Percentiles rank a stretch among this genome's conserved stretches.
These are phyloP conservation scores for Phialocephala subalpina DNA, from an alignment of 2,329 filamentous ascomycete species.

Conservation along the genomic window DNA sequence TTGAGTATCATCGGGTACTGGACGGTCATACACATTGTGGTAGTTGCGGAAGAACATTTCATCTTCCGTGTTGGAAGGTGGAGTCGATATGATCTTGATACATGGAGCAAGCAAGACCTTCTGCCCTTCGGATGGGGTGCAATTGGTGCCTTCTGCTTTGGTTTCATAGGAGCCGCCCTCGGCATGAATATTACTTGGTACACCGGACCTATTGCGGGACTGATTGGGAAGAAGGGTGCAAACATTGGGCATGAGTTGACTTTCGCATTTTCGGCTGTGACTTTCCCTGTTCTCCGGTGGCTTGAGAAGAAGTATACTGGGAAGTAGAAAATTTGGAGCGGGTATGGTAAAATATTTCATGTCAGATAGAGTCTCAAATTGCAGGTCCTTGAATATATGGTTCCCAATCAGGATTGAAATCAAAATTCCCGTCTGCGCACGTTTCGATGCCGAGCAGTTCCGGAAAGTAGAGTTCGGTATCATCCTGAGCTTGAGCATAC, in stretches of 20 bases:
- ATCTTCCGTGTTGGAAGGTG: slow-evolving; percentile 64
- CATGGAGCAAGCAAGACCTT: slow-evolving; percentile 62
- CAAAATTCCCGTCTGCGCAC: slow-evolving; percentile 40
- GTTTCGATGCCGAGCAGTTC: slow-evolving; percentile 45
- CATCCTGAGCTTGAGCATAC: slow-evolving; percentile 15
- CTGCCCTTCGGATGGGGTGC: slow-evolving; percentile 70
- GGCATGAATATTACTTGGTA: slow-evolving; percentile 75
- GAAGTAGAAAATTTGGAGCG: slow-evolving; percentile 13
- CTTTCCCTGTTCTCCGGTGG: slow-evolving; percentile 21
- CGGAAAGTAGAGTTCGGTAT: slow-evolving; percentile 42
- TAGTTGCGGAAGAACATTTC: slow-evolving; percentile 71
- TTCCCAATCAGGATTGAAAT: slow-evolving; percentile 43
- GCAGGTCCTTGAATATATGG: slow-evolving; percentile 25
- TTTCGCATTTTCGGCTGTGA: slow-evolving; percentile 23
- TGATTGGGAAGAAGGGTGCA: slow-evolving; percentile 59
- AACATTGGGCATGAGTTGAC: slow-evolving; percentile 35
- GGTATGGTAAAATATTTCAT: neutral
- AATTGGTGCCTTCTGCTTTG: slow-evolving; percentile 65
- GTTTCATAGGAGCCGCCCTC: slow-evolving; percentile 67
- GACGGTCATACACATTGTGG: slow-evolving; percentile 74
- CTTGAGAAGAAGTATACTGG: slow-evolving; percentile 30
- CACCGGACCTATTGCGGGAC: slow-evolving; percentile 67
- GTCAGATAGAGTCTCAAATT: slow-evolving; percentile 4
- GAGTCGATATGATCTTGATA: slow-evolving; percentile 60
- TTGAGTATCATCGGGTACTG: slow-evolving; percentile 74